A percentile compares a stretch with the other conserved stretches of the same genome.
Conservation (phyloP, 768 basidiomycete species). For the Neoboletus subvelutipes region DNA sequence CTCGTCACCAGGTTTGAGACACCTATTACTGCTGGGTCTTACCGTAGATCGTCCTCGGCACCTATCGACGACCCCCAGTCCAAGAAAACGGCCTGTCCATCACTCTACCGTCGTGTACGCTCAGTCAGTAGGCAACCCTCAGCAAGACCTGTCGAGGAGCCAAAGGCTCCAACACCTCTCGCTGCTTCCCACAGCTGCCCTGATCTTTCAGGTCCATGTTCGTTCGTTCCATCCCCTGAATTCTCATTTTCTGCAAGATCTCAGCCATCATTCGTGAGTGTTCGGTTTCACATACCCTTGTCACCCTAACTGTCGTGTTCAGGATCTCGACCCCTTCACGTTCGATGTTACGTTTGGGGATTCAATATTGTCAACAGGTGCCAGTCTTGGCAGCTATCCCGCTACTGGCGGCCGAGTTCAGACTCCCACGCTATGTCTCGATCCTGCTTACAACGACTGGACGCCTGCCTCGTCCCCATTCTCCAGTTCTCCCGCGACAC, state of each 20-base stretch:
- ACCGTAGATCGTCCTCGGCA: slow-evolving; percentile 65
- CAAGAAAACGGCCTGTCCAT: slow-evolving; percentile 28
- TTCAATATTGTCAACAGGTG: slow-evolving; percentile 25
- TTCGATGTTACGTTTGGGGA: slow-evolving; percentile 31
- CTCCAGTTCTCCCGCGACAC: slow-evolving; percentile 45
- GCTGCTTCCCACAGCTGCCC: slow-evolving; percentile 25
- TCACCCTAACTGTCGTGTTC: neutral
- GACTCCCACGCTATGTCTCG: slow-evolving; percentile 39
- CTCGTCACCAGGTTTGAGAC: slow-evolving; percentile 71
- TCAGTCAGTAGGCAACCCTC: slow-evolving; percentile 26
- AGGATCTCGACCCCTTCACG: slow-evolving; percentile 33
- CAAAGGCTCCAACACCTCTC: slow-evolving; percentile 7
- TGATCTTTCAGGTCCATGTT: slow-evolving; percentile 34
- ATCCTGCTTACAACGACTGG: slow-evolving; percentile 44
- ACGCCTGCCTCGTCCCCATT: slow-evolving; percentile 42
- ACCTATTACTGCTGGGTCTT: slow-evolving; percentile 70
- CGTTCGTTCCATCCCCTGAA: slow-evolving; percentile 33
- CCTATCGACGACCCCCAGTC: slow-evolving; percentile 45
- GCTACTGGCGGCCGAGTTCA: slow-evolving; percentile 23
- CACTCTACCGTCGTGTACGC: slow-evolving; percentile 21
- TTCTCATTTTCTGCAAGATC: slow-evolving; percentile 36
- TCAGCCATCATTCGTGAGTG: slow-evolving; percentile 52
- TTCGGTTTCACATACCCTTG: neutral
- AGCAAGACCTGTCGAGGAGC: slow-evolving; percentile 1
- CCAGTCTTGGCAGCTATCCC: slow-evolving; percentile 23